phyloP scores from a whole-genome alignment of 2,329 filamentous ascomycete species.

The Xylogone sp. region DNA sequence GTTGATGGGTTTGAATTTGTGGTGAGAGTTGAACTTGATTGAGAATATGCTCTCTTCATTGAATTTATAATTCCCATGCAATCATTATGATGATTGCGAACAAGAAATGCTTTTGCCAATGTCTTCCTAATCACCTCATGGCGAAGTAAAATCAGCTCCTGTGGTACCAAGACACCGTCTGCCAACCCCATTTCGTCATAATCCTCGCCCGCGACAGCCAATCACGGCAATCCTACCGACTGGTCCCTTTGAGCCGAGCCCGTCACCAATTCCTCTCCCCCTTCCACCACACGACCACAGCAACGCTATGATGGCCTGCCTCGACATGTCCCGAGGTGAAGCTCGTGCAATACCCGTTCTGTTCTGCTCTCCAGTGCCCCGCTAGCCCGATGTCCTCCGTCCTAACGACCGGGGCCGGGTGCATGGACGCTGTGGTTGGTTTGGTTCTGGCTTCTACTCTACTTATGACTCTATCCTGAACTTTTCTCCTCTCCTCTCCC shows the following conservation, averaged over 20 bases:
- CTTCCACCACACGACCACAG: not conserved
- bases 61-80: no score
- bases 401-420: not conserved
- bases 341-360: not conserved
- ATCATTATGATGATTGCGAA: no score
- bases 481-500: slow-evolving; percentile 58
- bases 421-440: not conserved
- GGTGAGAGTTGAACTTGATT: no score
- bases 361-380: not conserved
- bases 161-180: not conserved
- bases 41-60: no score
- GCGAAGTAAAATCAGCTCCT: no score
- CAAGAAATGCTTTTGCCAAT: no score
- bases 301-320: not conserved
- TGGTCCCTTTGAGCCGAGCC: not conserved
- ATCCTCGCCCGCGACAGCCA: not conserved
- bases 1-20: no score
- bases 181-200: not conserved
- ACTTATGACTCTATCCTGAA: slow-evolving; percentile 41
- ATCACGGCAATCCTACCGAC: not conserved
- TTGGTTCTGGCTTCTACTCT: not conserved
- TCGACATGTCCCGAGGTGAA: not conserved
- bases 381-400: not conserved
- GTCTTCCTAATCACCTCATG: no score
- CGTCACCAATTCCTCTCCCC: not conserved